phyloP scores from a whole-genome alignment of 2,329 filamentous ascomycete genomes.

The Rosellinia necatrix region DNA sequence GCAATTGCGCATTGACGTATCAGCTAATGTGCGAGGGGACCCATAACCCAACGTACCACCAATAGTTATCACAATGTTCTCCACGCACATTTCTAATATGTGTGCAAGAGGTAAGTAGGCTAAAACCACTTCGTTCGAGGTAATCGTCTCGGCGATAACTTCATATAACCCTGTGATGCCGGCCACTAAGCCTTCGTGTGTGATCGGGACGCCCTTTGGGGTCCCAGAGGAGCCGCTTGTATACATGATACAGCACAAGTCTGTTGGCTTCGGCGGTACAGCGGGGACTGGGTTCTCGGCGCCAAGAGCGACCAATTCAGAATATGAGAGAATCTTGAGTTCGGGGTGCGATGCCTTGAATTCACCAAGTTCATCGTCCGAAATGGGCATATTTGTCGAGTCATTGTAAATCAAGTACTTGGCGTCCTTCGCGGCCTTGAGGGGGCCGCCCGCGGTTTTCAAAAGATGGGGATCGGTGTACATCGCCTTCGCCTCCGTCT shows the following conservation, averaged over 20 bases:
- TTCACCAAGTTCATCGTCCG: slow-evolving; percentile 56
- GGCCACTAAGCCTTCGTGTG: slow-evolving; percentile 79
- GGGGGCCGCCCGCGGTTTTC: slow-evolving; percentile 60
- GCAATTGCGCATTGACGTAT: slow-evolving; percentile 85
- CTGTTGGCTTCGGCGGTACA: slow-evolving; percentile 72
- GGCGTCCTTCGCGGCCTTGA: slow-evolving; percentile 61
- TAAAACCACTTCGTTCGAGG: slow-evolving; percentile 77
- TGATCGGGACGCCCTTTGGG: slow-evolving; percentile 86
- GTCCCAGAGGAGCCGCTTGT: slow-evolving; percentile 89
- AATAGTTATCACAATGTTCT: slow-evolving; percentile 87
- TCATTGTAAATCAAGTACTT: slow-evolving; percentile 68
- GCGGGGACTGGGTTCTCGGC: slow-evolving; percentile 73
- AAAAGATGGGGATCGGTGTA: slow-evolving; percentile 84
- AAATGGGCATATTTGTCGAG: slow-evolving; percentile 53
- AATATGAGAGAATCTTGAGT: slow-evolving; percentile 57
- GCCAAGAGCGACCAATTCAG: slow-evolving; percentile 61
- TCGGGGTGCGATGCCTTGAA: slow-evolving; percentile 62
- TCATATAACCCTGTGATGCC: slow-evolving; percentile 81
- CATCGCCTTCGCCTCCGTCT: slow-evolving; percentile 81
- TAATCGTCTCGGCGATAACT: slow-evolving; percentile 78
- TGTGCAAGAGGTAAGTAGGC: slow-evolving; percentile 94
- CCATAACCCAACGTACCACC: slow-evolving; percentile 94
- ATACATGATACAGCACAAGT: slow-evolving; percentile 83
- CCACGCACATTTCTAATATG: slow-evolving; percentile 94
- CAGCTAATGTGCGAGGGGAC: slow-evolving; percentile 85